Conservation (phyloP, 169 alveolate genomes). For the Pseudocohnilembus persalinus region DNA sequence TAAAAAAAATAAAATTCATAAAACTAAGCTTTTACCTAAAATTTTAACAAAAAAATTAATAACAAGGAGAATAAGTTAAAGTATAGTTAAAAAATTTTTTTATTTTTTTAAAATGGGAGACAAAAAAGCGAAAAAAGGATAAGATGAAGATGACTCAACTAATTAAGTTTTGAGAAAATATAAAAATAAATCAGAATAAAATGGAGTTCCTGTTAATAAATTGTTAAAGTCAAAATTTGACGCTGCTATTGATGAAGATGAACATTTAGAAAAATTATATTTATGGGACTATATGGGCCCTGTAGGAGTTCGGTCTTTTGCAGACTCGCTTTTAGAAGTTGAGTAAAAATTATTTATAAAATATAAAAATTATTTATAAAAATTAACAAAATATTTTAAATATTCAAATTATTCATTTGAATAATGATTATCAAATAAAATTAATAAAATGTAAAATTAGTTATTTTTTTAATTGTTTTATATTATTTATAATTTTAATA, state of each 20-base stretch:
- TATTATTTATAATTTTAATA: too few relatives aligned
- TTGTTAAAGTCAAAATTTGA: conserved; percentile 39
- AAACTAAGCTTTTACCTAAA: too few relatives aligned
- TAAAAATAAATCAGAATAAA: conserved; percentile 24
- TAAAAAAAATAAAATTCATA: too few relatives aligned
- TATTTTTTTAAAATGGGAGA: conserved; percentile 30
- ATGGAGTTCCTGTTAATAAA: conserved; percentile 42
- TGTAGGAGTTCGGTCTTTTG: conserved; percentile 43
- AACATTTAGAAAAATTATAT: conserved; percentile 22
- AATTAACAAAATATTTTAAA: neutral
- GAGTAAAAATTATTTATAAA: conserved; percentile 6
- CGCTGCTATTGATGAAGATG: conserved; percentile 31
- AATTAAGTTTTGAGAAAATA: conserved; percentile 20
- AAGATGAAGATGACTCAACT: conserved; percentile 45
- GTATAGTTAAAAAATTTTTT: too few relatives aligned
- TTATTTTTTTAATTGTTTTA: too few relatives aligned
- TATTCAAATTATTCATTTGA: neutral
- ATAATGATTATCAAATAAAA: neutral
- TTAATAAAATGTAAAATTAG: too few relatives aligned
- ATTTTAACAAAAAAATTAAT: too few relatives aligned
- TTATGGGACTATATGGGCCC: conserved; percentile 51
- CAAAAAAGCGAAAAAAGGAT: conserved; percentile 39
- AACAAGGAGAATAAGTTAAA: too few relatives aligned
- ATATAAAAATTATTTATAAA: neutral
- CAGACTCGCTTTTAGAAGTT: conserved; percentile 37